Percentiles rank a stretch among this genome's conserved stretches.
phyloP scores from a whole-genome alignment of 306 rosid species.

The Glycine latifolia region DNA sequence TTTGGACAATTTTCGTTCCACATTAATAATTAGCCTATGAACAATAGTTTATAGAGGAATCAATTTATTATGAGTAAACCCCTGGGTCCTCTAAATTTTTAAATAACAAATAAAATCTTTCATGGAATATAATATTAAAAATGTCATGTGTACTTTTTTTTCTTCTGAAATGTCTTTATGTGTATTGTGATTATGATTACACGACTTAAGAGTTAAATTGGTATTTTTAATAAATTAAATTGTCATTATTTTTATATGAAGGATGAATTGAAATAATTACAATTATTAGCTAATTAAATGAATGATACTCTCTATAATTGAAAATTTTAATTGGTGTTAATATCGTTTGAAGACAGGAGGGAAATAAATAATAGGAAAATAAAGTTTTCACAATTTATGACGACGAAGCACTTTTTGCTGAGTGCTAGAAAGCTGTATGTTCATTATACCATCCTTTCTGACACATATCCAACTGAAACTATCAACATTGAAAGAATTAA shows the following conservation, averaged over 20 bases:
- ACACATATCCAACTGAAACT: conserved; percentile 44
- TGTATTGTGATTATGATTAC: background rate
- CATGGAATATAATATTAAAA: too few species aligned
- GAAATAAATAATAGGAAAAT: background rate
- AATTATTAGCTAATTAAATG: background rate
- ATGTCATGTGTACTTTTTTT: background rate
- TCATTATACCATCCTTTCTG: background rate
- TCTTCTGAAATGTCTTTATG: too few species aligned
- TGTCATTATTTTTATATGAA: background rate
- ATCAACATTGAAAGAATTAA: conserved; percentile 6
- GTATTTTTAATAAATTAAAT: too few species aligned
- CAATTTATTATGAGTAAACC: background rate
- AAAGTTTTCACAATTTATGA: conserved; percentile 23
- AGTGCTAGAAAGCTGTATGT: conserved; percentile 35
- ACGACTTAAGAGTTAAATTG: background rate
- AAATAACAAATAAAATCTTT: too few species aligned
- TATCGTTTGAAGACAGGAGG: background rate
- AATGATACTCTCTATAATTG: background rate
- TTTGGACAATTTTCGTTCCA: conserved; percentile 11
- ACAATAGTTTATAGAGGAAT: background rate
- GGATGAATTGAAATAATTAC: background rate
- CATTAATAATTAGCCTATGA: background rate
- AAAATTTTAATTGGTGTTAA: background rate
- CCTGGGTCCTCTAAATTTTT: background rate
- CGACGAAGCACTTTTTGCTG: background rate